Evolutionary conservation across 805 yeast species (phyloP), one percentile per base, ranked within the genome.

Genomic region (Pichia scutulata): DNA sequence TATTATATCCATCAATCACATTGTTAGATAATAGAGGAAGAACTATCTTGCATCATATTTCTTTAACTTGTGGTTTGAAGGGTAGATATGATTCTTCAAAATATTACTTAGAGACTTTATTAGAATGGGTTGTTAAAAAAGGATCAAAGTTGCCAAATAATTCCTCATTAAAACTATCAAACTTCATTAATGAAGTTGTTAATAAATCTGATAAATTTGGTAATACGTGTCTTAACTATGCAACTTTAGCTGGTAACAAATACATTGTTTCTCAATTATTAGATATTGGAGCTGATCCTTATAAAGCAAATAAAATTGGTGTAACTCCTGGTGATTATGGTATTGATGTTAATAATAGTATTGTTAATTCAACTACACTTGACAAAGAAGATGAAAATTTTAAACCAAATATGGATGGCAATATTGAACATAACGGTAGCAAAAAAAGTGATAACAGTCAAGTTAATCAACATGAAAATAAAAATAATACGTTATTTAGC

Each of bases 151-250:
- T 80, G 46, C 71, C 78, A 16, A 59, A 55, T 3, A 66, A 71
- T 25, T 72, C 77, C 40, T 69, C 72, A 18, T 66, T 77, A 44
- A 70, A 78, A 39, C 69, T 86, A 24, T 75, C 78, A 12, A 71
- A 76, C 60, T 80, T 84, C 56, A 82, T 84, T 71, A 71, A 77
- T 18, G 79, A 81, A 44, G 78, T 93, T 58, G 83, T 92, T 48
- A 92, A 93, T 63, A 85, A 86, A n/a, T 87, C 84, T 55, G 99
- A 93, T 68, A 73, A 81, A 49, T 90, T 90, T 60, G 99, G 99
- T 24, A 97, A 93, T 64, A 93, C 99, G 0, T 90, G 97, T 44
- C 72, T 93, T 53, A 95, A 90, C 62, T 86, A 93, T 50, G 95
- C 95, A 0, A 93, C 97, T 0, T 78, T 95, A 58, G 79, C 93